A percentile compares a stretch with the other conserved stretches of the same genome.
Evolutionary conservation across 2,329 filamentous ascomycete genomes (phyloP).

Genomic region (Alternaria panax): DNA sequence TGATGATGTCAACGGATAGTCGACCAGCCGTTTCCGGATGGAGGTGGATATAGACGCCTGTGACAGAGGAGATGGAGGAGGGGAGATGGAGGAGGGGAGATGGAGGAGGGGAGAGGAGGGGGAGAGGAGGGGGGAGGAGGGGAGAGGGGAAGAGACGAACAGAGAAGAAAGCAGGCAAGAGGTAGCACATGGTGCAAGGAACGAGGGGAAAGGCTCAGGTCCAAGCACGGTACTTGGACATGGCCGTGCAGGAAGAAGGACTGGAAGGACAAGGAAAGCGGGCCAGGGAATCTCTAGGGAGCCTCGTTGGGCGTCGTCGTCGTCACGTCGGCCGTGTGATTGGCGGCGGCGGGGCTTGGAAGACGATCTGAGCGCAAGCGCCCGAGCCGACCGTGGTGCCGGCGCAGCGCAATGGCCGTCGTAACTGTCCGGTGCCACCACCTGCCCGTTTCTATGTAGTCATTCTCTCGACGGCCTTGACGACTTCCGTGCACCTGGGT

Average conservation of each 20-base stretch:
- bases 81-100: too few species aligned
- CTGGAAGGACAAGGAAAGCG: neutral
- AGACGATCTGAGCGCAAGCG: slow-evolving; percentile 26
- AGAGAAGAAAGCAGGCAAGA: neutral
- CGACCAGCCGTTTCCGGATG: neutral
- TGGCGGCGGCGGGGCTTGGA: slow-evolving; percentile 9
- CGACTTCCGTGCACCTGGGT: neutral
- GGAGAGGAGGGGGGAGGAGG: too few species aligned
- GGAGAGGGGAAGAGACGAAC: neutral
- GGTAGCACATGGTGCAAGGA: neutral
- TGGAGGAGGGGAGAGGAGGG: too few species aligned
- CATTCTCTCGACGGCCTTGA: neutral
- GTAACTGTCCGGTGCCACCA: slow-evolving; percentile 6
- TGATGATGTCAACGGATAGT: slow-evolving; percentile 21
- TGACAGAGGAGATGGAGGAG: too few species aligned
- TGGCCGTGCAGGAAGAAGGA: neutral
- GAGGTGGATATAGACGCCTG: neutral
- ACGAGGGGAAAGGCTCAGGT: neutral
- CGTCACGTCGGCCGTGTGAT: slow-evolving; percentile 6
- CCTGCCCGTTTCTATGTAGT: slow-evolving; percentile 25
- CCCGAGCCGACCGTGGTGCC: slow-evolving; percentile 16
- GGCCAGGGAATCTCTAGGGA: slow-evolving; percentile 1
- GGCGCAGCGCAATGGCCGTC: slow-evolving; percentile 4
- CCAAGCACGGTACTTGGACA: neutral
- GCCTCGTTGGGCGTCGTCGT: slow-evolving; percentile 19